Evolutionary conservation across 139 green algal genomes (phyloP).

Genomic region (Pycnococcus provasolii): DNA sequence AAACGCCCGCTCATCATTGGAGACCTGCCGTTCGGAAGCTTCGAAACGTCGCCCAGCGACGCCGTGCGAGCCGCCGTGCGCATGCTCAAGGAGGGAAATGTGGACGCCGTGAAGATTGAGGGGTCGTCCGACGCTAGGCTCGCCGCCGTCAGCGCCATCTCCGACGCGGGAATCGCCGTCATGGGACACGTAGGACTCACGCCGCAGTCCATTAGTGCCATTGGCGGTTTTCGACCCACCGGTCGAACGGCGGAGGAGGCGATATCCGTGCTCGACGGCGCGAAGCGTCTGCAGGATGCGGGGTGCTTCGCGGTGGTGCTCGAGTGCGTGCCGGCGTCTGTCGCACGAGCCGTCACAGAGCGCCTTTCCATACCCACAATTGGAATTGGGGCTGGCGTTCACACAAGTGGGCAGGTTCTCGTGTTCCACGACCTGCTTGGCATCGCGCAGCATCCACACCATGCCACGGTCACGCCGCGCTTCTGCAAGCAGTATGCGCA

Average conservation of each 20-base stretch:
- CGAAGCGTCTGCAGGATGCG: constrained; percentile 60
- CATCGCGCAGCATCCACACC: constrained; percentile 95
- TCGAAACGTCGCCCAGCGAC: constrained; percentile 57
- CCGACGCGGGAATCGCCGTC: constrained; percentile 86
- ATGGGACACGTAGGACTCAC: constrained; percentile 96
- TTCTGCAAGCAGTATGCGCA: constrained; percentile 95
- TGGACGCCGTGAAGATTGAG: constrained; percentile 97
- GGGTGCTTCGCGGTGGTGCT: constrained; percentile 94
- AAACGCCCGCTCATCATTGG: constrained; percentile 58
- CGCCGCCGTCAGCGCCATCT: constrained; percentile 58
- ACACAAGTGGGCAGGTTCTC: constrained; percentile 65
- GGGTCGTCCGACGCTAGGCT: constrained; percentile 56
- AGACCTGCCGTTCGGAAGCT: constrained; percentile 84
- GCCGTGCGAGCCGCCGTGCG: constrained; percentile 63
- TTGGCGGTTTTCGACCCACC: constrained; percentile 87
- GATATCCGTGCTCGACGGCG: constrained; percentile 42
- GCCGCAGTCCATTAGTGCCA: constrained; percentile 68
- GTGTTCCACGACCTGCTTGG: constrained; percentile 98
- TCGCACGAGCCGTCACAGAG: constrained; percentile 75
- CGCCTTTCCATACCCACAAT: constrained; percentile 87
- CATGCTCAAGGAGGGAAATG: constrained; percentile 88
- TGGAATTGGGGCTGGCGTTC: constrained; percentile 53
- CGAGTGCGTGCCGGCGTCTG: constrained; percentile 81
- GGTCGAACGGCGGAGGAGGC: constrained; percentile 60
- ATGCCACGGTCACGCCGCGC: constrained; percentile 89